Base-by-base conservation (phyloP, 495 filamentous ascomycete species). In the Pyrenula massariospora region DNA sequence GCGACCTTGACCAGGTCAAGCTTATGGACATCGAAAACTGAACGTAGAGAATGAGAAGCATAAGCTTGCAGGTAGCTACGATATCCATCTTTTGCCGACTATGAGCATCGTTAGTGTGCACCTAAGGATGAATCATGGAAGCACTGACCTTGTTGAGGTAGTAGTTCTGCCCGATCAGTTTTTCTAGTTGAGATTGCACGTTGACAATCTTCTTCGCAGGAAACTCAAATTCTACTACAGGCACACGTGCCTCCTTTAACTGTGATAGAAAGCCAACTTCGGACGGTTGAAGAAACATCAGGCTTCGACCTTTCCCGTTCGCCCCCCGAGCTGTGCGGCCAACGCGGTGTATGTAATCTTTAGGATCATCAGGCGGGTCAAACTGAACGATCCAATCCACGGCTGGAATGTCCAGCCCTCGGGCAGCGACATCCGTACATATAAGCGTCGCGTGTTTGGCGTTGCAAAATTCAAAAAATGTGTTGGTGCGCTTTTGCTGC, bases 391-490 rank as follows among this genome's bases (percentile, higher is more conserved):
- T 95, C 84, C 88, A 96, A 73, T 96, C 91, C 15, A 97, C 91
- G 12, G 84, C 82, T 0, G 89, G 91, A 58, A 96, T 96, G 78
- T 98, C 93, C 36, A 98, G 73, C 25, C 93, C 93, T 66, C 93
- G 75, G 8, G 93, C 94, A 42, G 94, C 93, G 58, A 98, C 94
- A 64, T 98, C 93, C 0, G 94, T 98, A 71, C 91, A 96, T 60
- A 98, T 91, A 48, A 98, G 71, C 2, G 87, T 95, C 10, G 93
- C 93, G 54, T 88, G 84, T 56, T 79, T 85, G 5, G 93, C 91
- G 68, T 98, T 98, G 71, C 87, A 91, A 75, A 97, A 98, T 63
- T 96, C 92, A 71, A 97, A 98, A 72, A 98, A 98, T 0, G 89
- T 95, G 65, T 93, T 94, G 52, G 93, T 98, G 3, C 93, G 86